phyloP scores from a whole-genome alignment of 1,284 basidiomycete species.

The Schizopora paradoxa region DNA sequence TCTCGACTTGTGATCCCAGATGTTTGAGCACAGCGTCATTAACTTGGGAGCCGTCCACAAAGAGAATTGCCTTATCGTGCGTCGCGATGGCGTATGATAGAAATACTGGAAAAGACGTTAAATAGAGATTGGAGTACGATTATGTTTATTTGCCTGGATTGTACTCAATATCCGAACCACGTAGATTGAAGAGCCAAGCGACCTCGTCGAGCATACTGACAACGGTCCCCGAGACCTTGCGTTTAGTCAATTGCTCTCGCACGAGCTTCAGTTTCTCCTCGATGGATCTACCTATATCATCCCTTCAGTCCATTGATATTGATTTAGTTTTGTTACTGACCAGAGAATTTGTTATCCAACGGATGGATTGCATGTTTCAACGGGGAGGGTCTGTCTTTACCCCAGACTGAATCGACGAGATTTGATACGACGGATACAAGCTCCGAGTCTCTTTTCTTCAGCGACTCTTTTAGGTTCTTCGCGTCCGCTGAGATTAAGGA shows the following conservation, averaged over 20 bases:
- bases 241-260: constrained; percentile 60
- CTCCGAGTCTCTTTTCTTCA: constrained; percentile 46
- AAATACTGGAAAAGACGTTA: constrained; percentile 59
- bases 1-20: constrained; percentile 57
- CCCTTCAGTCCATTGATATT: constrained; percentile 19
- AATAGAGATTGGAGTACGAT: neutral
- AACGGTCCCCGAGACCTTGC: constrained; percentile 64
- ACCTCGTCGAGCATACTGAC: constrained; percentile 85
- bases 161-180: constrained; percentile 89
- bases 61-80: constrained; percentile 61
- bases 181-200: constrained; percentile 92
- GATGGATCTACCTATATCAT: constrained; percentile 52
- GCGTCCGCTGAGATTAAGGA: constrained; percentile 54
- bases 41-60: constrained; percentile 66
- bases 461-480: constrained; percentile 46
- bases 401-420: constrained; percentile 84
- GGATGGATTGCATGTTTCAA: constrained; percentile 70
- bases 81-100: constrained; percentile 88
- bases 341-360: constrained; percentile 67
- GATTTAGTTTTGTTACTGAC: constrained; percentile 25
- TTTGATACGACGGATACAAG: constrained; percentile 68
- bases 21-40: constrained; percentile 51
- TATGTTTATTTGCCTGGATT: constrained; percentile 58
- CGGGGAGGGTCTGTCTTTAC: constrained; percentile 56
- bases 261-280: constrained; percentile 63